These are phyloP conservation scores for Austroboletus olivaceoglutinosus DNA, from an alignment of 1,284 basidiomycete genomes.

Conservation along the genomic window DNA sequence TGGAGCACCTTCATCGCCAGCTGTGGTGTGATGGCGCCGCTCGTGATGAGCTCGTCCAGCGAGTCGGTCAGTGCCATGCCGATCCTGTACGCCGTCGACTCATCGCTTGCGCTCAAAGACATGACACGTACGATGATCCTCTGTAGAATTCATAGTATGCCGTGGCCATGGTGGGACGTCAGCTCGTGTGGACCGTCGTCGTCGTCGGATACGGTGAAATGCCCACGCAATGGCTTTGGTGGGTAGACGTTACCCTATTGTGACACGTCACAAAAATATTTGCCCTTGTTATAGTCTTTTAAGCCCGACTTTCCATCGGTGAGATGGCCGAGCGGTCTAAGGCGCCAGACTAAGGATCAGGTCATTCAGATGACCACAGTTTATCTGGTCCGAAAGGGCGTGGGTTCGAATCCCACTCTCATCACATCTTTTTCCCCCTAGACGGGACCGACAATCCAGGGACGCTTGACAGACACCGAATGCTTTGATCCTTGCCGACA, in stretches of 20 bases:
- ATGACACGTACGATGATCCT: constrained; percentile 73
- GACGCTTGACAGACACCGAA: too few relatives aligned
- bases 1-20: constrained; percentile 95
- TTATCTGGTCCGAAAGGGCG: constrained; percentile 59
- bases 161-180: constrained; percentile 53
- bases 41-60: constrained; percentile 97
- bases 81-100: constrained; percentile 59
- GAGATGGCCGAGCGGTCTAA: constrained; percentile 71
- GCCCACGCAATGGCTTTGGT: background rate
- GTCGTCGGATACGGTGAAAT: constrained; percentile 3
- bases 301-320: background rate
- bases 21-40: constrained; percentile 95
- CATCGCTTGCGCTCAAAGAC: constrained; percentile 3
- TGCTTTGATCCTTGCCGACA: too few relatives aligned
- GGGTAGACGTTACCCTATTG: constrained; percentile 1
- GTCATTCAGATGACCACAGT: constrained; percentile 34
- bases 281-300: too few relatives aligned
- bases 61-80: constrained; percentile 99
- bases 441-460: background rate
- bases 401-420: constrained; percentile 73
- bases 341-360: constrained; percentile 63
- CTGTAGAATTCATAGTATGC: constrained; percentile 92
- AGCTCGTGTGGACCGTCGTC: constrained; percentile 4
- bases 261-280: constrained; percentile 17
- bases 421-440: constrained; percentile 14